Base-by-base conservation (phyloP, 441 rosid species). In the Arabidopsis lyrata region DNA sequence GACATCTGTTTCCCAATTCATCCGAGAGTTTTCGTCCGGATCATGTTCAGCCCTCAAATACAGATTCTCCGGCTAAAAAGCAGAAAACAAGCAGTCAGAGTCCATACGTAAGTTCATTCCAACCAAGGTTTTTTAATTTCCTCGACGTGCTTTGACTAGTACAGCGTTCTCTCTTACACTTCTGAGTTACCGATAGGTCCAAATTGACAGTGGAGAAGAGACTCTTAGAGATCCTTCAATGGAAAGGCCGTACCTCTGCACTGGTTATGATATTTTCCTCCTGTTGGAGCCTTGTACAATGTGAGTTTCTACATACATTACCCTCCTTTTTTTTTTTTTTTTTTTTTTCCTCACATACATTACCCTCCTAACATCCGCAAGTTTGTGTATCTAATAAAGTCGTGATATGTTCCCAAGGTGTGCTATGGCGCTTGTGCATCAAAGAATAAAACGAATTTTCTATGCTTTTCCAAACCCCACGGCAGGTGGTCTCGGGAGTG, bases 381-480 rank as follows among this genome's bases (percentile, higher is more conserved):
- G 59, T 60, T 10, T 16, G 5, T 14, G 22, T 9, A 52, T 42
- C 68, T 61, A 34, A 72, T 59, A 52, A 52, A 52, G 13, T 52
- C 4, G 6, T 69, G 63, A 59, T 49, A 27, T 47, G 57, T 68
- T 50, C 57, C 36, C 60, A 76, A 91, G 99, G 98, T 92, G 98
- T 76, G 97, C 98, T 6, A 95, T 95, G 99, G 99, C 96, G 13
- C 93, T 95, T 24, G 93, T 92, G 63, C 98, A 95, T 81, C 97
- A 95, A 68, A 84, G 99, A 82, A 72, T 95, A 45, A 83, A 89
- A 74, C 97, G 97, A 2, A 86, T 92, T 66, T 95, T 92, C 81
- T 90, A 82, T 29, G 93, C 92, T 52, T 81, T 88, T 63, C 93
- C 89, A 6, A 95, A 95, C 76, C 82, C 82, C 5, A 79, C 64